Conservation (phyloP, 2,329 filamentous ascomycete genomes). For the Sporothrix inflata region DNA sequence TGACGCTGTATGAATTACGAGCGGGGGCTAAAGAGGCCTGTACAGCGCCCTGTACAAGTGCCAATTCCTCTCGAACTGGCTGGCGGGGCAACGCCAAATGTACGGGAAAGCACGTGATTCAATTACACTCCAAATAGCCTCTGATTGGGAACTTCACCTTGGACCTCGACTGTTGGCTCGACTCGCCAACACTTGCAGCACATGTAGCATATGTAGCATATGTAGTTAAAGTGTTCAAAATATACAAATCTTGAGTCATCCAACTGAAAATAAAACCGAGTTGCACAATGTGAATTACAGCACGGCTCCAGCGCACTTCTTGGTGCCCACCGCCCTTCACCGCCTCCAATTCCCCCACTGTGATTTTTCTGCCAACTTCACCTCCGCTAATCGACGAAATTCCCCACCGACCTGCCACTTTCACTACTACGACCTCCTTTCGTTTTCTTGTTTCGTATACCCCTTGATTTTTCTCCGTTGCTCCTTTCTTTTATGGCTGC, state of each 20-base stretch:
- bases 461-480: neutral
- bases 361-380: constrained; percentile 10
- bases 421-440: neutral
- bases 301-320: neutral
- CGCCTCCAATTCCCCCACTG: constrained; percentile 13
- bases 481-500: neutral
- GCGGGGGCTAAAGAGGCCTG: neutral
- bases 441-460: neutral
- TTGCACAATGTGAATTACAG: too few species aligned
- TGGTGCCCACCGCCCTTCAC: constrained; percentile 7
- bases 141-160: neutral
- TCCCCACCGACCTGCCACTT: neutral
- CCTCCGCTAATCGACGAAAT: constrained; percentile 11
- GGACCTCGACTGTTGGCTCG: neutral
- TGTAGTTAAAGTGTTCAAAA: too few species aligned
- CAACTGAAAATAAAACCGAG: too few species aligned
- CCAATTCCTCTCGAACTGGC: constrained; percentile 21
- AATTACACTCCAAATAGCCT: neutral
- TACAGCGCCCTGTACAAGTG: neutral
- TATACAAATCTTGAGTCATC: neutral
- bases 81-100: constrained; percentile 61
- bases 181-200: neutral
- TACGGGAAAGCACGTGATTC: constrained; percentile 54
- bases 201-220: too few species aligned
- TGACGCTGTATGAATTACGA: constrained; percentile 12